Evolutionary conservation across 225 moss, liverwort and hornwort genomes (phyloP).

Genomic region (Antitrichia curtipendula): DNA sequence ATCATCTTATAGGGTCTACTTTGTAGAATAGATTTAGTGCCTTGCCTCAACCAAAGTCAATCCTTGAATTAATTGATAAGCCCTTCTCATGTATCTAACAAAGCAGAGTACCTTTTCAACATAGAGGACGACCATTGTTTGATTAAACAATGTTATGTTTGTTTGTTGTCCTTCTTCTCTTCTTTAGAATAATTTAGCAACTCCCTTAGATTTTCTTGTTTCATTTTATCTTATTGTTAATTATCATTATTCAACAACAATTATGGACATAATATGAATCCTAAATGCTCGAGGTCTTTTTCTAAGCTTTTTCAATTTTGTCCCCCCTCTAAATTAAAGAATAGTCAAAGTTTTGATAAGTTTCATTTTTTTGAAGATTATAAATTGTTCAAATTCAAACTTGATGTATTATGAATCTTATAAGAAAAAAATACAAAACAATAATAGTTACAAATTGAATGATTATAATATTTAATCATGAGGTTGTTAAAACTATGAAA

Average conservation of each 20-base stretch:
- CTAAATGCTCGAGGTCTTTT: too few relatives aligned
- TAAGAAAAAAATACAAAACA: background rate
- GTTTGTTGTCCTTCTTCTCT: background rate
- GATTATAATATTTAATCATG: background rate
- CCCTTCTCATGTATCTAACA: background rate
- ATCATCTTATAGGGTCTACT: too few relatives aligned
- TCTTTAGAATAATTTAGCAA: background rate
- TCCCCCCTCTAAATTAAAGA: background rate
- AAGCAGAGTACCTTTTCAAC: background rate
- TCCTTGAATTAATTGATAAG: background rate
- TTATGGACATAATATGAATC: fast-evolving
- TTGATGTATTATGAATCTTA: background rate
- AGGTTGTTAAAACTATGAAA: background rate
- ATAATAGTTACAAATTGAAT: fast-evolving
- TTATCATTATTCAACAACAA: background rate
- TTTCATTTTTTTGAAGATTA: background rate
- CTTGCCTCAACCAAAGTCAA: background rate
- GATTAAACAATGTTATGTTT: background rate
- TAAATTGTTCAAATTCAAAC: background rate
- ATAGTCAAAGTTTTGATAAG: background rate
- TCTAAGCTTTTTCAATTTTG: background rate
- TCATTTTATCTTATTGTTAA: background rate
- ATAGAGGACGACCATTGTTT: background rate
- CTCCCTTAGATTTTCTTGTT: background rate
- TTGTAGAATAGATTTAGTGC: too few relatives aligned